These are phyloP conservation scores for Penicillium sp. DNA, from an alignment of 2,329 filamentous ascomycete genomes.

Conservation along the genomic window DNA sequence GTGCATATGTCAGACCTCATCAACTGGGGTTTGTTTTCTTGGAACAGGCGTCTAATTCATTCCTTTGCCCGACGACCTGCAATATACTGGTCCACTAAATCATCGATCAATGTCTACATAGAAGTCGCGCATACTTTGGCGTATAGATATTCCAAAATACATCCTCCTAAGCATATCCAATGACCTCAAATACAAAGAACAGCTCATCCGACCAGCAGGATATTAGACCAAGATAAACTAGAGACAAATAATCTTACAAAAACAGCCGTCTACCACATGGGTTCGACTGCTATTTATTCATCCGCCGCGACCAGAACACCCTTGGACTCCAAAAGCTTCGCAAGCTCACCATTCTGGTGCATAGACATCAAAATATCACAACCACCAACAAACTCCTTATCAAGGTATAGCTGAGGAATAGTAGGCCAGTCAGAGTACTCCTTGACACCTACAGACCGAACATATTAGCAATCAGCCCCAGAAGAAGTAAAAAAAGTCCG, in stretches of 20 bases:
- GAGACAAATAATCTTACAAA: slow-evolving; percentile 18
- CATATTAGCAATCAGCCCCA: not conserved
- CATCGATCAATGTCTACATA: not conserved
- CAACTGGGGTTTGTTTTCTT: slow-evolving; percentile 12
- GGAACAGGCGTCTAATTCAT: not conserved
- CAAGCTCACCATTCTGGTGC: slow-evolving; percentile 93
- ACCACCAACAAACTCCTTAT: slow-evolving; percentile 95
- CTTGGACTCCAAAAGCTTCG: slow-evolving; percentile 89
- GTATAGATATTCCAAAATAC: not conserved
- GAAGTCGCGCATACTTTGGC: not conserved
- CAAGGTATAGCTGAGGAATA: slow-evolving; percentile 92
- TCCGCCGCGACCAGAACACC: slow-evolving; percentile 70
- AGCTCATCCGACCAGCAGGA: slow-evolving; percentile 8
- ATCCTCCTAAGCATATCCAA: not conserved
- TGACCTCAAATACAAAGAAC: not conserved
- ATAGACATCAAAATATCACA: slow-evolving; percentile 95
- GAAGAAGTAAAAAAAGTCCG: not conserved
- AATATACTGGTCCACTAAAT: not conserved
- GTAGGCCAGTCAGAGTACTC: slow-evolving; percentile 99
- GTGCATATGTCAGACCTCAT: slow-evolving; percentile 18
- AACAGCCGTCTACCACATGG: slow-evolving; percentile 6
- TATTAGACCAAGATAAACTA: slow-evolving; percentile 11
- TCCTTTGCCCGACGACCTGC: not conserved
- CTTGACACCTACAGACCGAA: slow-evolving; percentile 70
- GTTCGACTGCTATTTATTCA: slow-evolving; percentile 24